Base-by-base conservation (phyloP, 768 basidiomycete genomes). In the Pleurotus platypus region DNA sequence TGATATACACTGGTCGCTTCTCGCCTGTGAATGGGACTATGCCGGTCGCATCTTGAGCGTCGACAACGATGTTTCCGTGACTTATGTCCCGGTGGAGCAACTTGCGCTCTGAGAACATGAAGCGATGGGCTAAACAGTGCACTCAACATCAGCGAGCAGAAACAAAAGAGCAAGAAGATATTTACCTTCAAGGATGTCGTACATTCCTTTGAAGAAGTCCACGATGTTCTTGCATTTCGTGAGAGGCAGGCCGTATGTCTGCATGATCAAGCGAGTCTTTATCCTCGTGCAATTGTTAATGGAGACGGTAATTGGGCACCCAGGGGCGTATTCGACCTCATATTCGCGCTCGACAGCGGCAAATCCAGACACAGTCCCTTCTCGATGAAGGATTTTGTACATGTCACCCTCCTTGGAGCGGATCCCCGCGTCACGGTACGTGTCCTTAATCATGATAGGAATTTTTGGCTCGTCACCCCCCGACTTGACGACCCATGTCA, bases 51-150 rank as follows among this genome's bases (percentile, higher is more conserved):
- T 43, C 35, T 20, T 54, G 18, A 24, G 35, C 11, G 7, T 55
- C 39, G 37, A 67, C 49, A 11, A 68, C 61, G n/a, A 70, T 63
- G 40, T 70, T 70, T n/a, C 60, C 59, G 11, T 60, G 43, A 40
- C 62, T 66, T 46, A 70, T 61, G 53, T 69, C 69, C 11, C 66
- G 64, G 42, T 70, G 66, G 9, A 70, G 60, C 20, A 70, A 62
- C 1, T 50, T 57, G 15, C 56, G 48, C 39, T 27, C 38, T 26
- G 24, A 18, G 49, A 58, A 40, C 18, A 50, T 50, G 48, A 47
- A 58, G 39, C 57, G 46, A 49, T 58, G 57, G n/a, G 20, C 57
- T 58, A 38, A 58, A 37, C 20, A 13, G 42, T n/a, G 9, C 6
- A 43, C 15, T 40, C 15, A 9, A 39, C 13, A 49, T 49, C 49